phyloP scores from a whole-genome alignment of 805 yeast species.

The Metschnikowia dekortorum region DNA sequence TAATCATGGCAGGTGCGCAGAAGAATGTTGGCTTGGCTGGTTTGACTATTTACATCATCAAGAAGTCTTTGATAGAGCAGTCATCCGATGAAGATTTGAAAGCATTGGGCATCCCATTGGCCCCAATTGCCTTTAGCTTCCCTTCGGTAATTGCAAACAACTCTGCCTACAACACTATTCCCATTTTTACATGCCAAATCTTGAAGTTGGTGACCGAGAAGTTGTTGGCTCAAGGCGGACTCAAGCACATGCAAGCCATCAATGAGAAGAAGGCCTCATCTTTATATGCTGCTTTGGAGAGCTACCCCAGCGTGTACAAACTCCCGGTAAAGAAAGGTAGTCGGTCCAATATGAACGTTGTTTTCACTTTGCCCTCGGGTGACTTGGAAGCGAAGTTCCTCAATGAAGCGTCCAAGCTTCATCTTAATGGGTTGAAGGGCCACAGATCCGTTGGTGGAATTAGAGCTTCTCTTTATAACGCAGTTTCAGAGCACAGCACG shows the following conservation, averaged over 20 bases:
- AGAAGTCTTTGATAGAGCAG: conserved; percentile 68
- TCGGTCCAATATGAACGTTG: conserved; percentile 91
- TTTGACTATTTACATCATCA: conserved; percentile 83
- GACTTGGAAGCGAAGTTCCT: conserved; percentile 69
- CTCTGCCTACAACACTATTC: conserved; percentile 93
- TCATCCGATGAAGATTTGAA: conserved; percentile 60
- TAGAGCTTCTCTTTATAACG: conserved; percentile 90
- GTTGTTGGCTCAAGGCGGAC: conserved; percentile 67
- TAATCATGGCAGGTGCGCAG: conserved; percentile 97
- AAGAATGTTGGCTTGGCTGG: conserved; percentile 98
- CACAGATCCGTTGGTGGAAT: conserved; percentile 97
- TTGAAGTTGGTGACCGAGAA: conserved; percentile 71
- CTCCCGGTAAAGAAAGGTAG: conserved; percentile 58
- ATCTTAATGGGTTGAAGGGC: conserved; percentile 82
- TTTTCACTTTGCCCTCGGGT: conserved; percentile 67
- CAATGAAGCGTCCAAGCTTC: conserved; percentile 54
- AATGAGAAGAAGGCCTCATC: conserved; percentile 59
- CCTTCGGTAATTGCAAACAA: conserved; percentile 84
- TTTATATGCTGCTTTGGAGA: conserved; percentile 63
- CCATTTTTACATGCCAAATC: conserved; percentile 86
- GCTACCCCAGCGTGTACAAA: conserved; percentile 58
- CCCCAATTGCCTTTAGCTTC: conserved; percentile 86
- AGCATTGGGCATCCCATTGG: conserved; percentile 61
- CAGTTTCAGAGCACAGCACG: conserved; percentile 63
- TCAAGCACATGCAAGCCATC: conserved; percentile 51